These are phyloP conservation scores for Epicoccum nigrum DNA, from an alignment of 2,329 filamentous ascomycete genomes.

Conservation along the genomic window DNA sequence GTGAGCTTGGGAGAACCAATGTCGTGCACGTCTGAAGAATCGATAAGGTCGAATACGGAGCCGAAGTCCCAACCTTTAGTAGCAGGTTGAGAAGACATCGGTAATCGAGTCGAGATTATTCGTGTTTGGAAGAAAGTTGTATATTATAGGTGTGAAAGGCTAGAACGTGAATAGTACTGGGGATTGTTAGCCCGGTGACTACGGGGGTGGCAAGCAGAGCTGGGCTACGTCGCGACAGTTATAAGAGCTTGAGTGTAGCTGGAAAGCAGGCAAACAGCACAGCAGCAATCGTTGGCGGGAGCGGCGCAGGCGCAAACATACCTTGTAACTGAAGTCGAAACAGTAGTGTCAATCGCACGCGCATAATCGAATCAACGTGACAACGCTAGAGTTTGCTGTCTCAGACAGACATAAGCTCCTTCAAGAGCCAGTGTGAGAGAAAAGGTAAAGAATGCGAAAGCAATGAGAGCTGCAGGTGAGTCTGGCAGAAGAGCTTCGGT, in stretches of 20 bases:
- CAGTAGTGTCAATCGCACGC: constrained; percentile 37
- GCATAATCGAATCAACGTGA: constrained; percentile 36
- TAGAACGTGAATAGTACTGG: constrained; percentile 26
- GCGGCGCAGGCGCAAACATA: constrained; percentile 23
- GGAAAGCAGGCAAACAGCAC: neutral
- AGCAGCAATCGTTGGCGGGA: constrained; percentile 9
- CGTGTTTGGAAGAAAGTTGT: neutral
- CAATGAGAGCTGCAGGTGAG: constrained; percentile 4
- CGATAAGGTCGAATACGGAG: constrained; percentile 52
- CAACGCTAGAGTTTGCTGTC: constrained; percentile 14
- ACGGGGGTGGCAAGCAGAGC: constrained; percentile 1
- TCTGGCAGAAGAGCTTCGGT: constrained; percentile 12
- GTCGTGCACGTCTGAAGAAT: constrained; percentile 29
- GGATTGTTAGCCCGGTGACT: constrained; percentile 17
- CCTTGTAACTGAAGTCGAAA: constrained; percentile 36
- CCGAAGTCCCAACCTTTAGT: constrained; percentile 55
- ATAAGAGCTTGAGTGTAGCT: too few relatives aligned
- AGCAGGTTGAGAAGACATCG: constrained; percentile 44
- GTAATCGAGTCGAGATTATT: neutral
- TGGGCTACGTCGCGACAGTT: constrained; percentile 1
- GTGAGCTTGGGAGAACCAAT: constrained; percentile 28
- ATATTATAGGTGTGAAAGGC: constrained; percentile 12
- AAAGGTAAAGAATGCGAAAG: constrained; percentile 7
- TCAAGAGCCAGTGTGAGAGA: constrained; percentile 8
- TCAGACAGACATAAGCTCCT: constrained; percentile 17